phyloP scores from a whole-genome alignment of 179 eudicot species.

The Vitellaria paradoxa region DNA sequence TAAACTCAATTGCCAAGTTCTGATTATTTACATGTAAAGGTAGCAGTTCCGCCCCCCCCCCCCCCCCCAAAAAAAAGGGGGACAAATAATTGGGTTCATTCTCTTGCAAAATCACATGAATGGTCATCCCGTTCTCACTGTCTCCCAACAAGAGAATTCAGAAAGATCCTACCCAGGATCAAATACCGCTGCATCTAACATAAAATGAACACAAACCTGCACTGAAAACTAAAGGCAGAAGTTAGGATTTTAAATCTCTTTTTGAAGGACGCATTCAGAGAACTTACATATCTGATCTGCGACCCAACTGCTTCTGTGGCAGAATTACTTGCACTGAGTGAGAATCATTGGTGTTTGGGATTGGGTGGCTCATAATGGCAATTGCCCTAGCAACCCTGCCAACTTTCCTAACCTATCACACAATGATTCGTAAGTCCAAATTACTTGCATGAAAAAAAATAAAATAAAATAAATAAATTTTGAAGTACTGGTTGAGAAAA shows the following conservation, averaged over 20 bases:
- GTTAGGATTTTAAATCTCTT: not conserved
- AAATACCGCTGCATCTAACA: not conserved
- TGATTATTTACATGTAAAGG: not conserved
- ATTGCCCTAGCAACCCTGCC: constrained; percentile 92
- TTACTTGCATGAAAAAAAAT: not conserved
- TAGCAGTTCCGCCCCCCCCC: not conserved
- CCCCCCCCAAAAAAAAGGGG: too few species aligned
- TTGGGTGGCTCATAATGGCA: constrained; percentile 90
- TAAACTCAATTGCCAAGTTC: not conserved
- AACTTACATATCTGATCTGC: constrained; percentile 86
- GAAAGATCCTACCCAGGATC: not conserved
- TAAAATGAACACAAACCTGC: not conserved
- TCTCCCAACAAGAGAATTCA: not conserved
- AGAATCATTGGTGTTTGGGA: constrained; percentile 78
- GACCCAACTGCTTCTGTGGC: constrained; percentile 89
- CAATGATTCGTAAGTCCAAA: not conserved
- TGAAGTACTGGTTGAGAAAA: not conserved
- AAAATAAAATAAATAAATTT: not conserved
- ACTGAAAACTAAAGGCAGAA: not conserved
- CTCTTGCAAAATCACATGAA: not conserved
- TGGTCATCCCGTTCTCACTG: not conserved
- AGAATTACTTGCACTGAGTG: constrained; percentile 84
- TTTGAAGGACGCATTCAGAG: not conserved
- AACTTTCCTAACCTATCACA: constrained; percentile 72
- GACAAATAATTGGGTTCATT: not conserved